Base-by-base conservation (phyloP, 2,329 filamentous ascomycete species). In the Colletotrichum filicis region DNA sequence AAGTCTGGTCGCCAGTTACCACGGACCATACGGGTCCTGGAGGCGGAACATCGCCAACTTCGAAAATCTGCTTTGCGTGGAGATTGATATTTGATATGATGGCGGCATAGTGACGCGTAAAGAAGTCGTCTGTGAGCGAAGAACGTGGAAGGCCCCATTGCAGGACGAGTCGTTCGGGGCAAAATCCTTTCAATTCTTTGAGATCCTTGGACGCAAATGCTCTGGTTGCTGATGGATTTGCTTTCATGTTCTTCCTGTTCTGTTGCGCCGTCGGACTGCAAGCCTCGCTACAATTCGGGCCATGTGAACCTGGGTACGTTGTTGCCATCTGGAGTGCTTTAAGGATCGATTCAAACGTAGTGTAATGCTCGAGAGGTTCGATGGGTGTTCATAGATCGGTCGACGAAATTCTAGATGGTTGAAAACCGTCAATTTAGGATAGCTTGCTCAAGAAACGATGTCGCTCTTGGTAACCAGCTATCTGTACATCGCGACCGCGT, bases 51-150 rank as follows among this genome's bases (percentile, higher is more conserved):
- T 37, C 26, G 14, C 66, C 65, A 4, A 52, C 46, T 16, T 30
- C 26, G 22, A 81, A 80, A 1, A 73, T 68, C 3, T 49, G 60
- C 1, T 77, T 63, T 3, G 77, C 76, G 3, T 80, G 68, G 3
- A 63, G 42, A 22, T 73, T 76, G 26, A 81, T 68, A 55, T 80
- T 76, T 52, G 76, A 59, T 28, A 75, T 65, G 22, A 82, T 68
- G 7, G 70, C 62, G 9, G 46, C n/a, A 30, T 53, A 68, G 26
- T 73, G 65, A 26, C 58, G 30, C 22, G 28, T 24, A 22, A 72
- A 74, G 12, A 73, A 75, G 1, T 46, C 16, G 63, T 74, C 65
- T 22, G 59, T 57, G 24, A 74, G 71, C 4, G 28, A 24, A 19
- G 49, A 3, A n/a, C 26, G 42, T 3, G 14, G 46, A 16, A 49